Evolutionary conservation across 148 eudicot species (phyloP).

Genomic region (Dianthus caryophyllus): DNA sequence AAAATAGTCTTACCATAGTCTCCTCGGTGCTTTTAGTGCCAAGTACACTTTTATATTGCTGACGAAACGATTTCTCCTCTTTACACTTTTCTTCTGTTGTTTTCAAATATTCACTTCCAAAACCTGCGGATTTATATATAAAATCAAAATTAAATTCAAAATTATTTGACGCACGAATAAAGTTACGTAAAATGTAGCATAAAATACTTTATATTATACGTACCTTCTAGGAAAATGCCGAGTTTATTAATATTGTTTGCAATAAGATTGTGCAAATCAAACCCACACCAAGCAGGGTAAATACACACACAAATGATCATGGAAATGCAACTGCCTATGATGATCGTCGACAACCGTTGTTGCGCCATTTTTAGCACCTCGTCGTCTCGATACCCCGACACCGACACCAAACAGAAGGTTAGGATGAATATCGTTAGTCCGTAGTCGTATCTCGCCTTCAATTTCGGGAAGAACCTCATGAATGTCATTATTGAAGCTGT

Average conservation of each 20-base stretch:
- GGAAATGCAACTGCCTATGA: slow-evolving; percentile 46
- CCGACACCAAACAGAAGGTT: slow-evolving; percentile 55
- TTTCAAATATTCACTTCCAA: slow-evolving; percentile 17
- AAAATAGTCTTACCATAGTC: slow-evolving; percentile 16
- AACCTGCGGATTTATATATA: slow-evolving; percentile 3
- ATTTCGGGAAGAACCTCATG: slow-evolving; percentile 49
- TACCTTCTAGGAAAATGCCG: slow-evolving; percentile 50
- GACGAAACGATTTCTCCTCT: slow-evolving; percentile 14
- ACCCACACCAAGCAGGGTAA: slow-evolving; percentile 73
- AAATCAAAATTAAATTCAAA: not conserved
- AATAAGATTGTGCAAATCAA: slow-evolving; percentile 54
- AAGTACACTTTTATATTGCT: slow-evolving; percentile 24
- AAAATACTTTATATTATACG: no score
- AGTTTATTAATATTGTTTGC: slow-evolving; percentile 47
- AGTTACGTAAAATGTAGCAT: no score
- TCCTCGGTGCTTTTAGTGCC: slow-evolving; percentile 24
- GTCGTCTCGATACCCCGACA: slow-evolving; percentile 52
- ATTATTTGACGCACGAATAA: no score
- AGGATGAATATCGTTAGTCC: slow-evolving; percentile 61
- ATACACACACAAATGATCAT: slow-evolving; percentile 40
- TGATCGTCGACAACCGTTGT: slow-evolving; percentile 45
- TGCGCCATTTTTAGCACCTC: slow-evolving; percentile 47
- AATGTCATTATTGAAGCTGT: slow-evolving; percentile 9
- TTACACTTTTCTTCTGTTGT: slow-evolving; percentile 8
- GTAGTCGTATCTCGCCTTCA: slow-evolving; percentile 67